Evolutionary conservation across 2,329 filamentous ascomycete species (phyloP).

Genomic region (Leptographium wingfieldii): DNA sequence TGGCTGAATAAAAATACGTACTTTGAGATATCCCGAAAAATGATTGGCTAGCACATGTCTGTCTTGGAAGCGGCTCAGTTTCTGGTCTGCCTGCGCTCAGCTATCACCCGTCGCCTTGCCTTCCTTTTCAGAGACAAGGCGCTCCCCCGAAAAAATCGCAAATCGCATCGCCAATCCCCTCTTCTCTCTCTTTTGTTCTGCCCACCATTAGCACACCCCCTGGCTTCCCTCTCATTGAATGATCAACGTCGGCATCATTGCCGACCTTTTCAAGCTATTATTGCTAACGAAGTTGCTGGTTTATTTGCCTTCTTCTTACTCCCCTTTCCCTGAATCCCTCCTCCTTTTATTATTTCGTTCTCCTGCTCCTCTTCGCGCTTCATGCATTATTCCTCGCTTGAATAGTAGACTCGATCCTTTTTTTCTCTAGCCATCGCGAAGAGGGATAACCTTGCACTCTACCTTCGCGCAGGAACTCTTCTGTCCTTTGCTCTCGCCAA

Average conservation of each 20-base stretch:
- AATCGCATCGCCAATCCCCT: conserved; percentile 1
- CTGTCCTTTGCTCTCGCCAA: background rate
- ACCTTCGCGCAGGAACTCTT: background rate
- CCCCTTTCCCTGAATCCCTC: background rate
- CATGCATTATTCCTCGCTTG: background rate
- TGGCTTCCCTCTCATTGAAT: background rate
- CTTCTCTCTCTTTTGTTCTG: background rate
- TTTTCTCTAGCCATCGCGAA: background rate
- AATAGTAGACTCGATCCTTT: background rate
- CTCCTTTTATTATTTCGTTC: background rate
- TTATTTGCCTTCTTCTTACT: background rate
- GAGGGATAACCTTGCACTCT: background rate
- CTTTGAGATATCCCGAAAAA: background rate
- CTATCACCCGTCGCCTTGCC: background rate
- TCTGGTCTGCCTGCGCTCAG: background rate
- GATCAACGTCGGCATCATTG: background rate
- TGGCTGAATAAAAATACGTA: background rate
- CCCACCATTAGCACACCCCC: background rate
- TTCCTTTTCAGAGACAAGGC: background rate
- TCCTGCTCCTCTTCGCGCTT: background rate
- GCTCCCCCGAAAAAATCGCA: background rate
- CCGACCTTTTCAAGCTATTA: background rate
- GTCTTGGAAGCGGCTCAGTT: background rate
- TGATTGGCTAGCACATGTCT: background rate
- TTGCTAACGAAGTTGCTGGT: background rate